phyloP scores from a whole-genome alignment of 371 early-diverging fungal species.

The Phascolomyces articulosus region DNA sequence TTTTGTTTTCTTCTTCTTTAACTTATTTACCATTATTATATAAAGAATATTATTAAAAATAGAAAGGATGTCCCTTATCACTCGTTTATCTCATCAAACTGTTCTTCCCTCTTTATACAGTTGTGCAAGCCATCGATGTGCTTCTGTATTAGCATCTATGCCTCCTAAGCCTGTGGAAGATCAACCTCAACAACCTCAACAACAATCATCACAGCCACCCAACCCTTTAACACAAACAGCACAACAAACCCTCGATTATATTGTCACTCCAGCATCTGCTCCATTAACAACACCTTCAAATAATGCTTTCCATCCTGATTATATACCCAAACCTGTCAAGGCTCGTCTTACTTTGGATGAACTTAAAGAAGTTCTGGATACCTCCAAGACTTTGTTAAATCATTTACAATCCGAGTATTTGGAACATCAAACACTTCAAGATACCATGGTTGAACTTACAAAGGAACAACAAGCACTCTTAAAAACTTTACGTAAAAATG shows the following conservation, averaged over 20 bases:
- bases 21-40: neutral
- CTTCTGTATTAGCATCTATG: conserved; percentile 23
- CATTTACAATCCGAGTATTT: conserved; percentile 28
- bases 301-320: conserved; percentile 46
- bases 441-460: conserved; percentile 17
- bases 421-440: conserved; percentile 19
- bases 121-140: conserved; percentile 15
- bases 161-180: conserved; percentile 15
- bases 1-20: neutral
- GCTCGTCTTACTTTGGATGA: conserved; percentile 33
- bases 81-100: conserved; percentile 1
- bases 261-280: conserved; percentile 38
- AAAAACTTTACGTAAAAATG: conserved; percentile 14
- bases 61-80: neutral
- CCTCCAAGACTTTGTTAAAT: conserved; percentile 28
- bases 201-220: too few relatives aligned
- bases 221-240: neutral
- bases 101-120: too few relatives aligned
- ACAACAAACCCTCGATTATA: conserved; percentile 11
- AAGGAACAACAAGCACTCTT: conserved; percentile 27
- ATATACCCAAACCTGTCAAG: conserved; percentile 39
- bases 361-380: conserved; percentile 35
- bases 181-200: neutral
- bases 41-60: neutral
- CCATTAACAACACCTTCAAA: conserved; percentile 47